A percentile compares a stretch with the other conserved stretches of the same genome.
Conservation (phyloP, 495 filamentous ascomycete genomes). For the Rhizodiscina lignyota region DNA sequence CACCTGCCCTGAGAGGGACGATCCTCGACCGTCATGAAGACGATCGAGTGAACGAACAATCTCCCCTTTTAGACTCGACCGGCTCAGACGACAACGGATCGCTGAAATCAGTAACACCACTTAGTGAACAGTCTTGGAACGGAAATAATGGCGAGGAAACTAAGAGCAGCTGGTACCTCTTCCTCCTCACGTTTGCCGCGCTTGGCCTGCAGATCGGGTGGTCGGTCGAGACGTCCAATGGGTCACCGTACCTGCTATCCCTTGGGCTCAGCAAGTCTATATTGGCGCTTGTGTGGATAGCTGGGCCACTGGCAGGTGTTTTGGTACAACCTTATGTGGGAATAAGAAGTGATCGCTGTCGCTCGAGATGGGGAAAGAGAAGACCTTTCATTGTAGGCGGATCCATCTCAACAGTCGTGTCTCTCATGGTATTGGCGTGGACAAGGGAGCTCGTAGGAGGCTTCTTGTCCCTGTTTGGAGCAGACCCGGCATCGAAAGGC, state of each 20-base stretch:
- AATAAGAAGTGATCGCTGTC: slow-evolving; percentile 76
- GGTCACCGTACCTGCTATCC: slow-evolving; percentile 56
- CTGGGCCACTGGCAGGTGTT: slow-evolving; percentile 69
- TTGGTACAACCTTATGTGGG: slow-evolving; percentile 91
- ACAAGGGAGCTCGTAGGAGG: slow-evolving; percentile 59
- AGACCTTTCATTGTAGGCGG: slow-evolving; percentile 80
- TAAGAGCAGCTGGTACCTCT: slow-evolving; percentile 68
- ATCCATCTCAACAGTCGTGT: slow-evolving; percentile 50
- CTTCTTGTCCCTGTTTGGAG: slow-evolving; percentile 55
- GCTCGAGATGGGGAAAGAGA: slow-evolving; percentile 63
- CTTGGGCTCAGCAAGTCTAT: slow-evolving; percentile 83
- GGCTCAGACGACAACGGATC: slow-evolving; percentile 20
- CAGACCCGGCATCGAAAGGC: slow-evolving; percentile 37
- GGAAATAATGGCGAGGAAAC: slow-evolving; percentile 35
- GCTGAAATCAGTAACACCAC: slow-evolving; percentile 10
- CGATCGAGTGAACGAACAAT: slow-evolving; percentile 32
- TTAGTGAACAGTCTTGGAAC: slow-evolving; percentile 18
- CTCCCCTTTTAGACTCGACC: slow-evolving; percentile 36
- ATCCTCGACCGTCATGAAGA: too few relatives aligned
- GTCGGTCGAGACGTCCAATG: slow-evolving; percentile 80
- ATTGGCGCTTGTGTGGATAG: slow-evolving; percentile 91
- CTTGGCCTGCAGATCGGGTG: slow-evolving; percentile 84
- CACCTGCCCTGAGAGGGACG: too few relatives aligned
- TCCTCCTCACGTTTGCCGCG: slow-evolving; percentile 68
- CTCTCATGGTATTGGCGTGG: slow-evolving; percentile 67